Percentiles rank a stretch among this genome's conserved stretches.
Evolutionary conservation across 2,329 filamentous ascomycete species (phyloP).

Genomic region (Calonectria honghensis): DNA sequence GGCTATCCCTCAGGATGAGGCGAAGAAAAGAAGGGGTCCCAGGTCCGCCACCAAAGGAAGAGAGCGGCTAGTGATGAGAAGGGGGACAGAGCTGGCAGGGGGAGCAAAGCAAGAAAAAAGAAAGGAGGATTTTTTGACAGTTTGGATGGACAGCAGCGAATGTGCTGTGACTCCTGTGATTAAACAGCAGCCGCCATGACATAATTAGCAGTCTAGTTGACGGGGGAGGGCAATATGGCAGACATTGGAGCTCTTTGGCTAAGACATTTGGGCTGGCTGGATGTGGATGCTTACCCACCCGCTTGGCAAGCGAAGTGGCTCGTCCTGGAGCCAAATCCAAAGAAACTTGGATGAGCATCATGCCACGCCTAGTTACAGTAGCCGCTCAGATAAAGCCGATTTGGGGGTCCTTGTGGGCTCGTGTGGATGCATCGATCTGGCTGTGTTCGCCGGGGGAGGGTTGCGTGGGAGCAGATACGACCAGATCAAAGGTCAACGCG

Average conservation of each 20-base stretch:
- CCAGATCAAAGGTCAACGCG: conserved; percentile 47
- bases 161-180: conserved; percentile 20
- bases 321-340: conserved; percentile 17
- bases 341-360: conserved; percentile 25
- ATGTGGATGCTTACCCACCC: conserved; percentile 26
- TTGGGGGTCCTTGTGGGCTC: conserved; percentile 4
- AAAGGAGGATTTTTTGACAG: conserved; percentile 23
- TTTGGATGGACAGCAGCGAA: not conserved
- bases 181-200: conserved; percentile 20
- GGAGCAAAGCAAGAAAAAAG: not conserved
- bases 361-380: conserved; percentile 26
- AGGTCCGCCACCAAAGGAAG: conserved; percentile 6
- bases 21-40: not conserved
- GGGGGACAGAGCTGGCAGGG: conserved; percentile 5
- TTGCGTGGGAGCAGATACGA: conserved; percentile 20
- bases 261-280: conserved; percentile 25
- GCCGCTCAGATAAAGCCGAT: conserved; percentile 23
- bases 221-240: conserved; percentile 10
- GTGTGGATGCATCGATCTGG: conserved; percentile 19
- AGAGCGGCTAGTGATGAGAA: conserved; percentile 15
- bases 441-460: not conserved
- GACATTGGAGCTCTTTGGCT: conserved; percentile 26
- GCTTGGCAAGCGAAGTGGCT: conserved; percentile 23
- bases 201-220: conserved; percentile 9
- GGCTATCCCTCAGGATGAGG: conserved; percentile 9